Evolutionary conservation across 495 filamentous ascomycete genomes (phyloP).

Genomic region (Penicillium alfredii): DNA sequence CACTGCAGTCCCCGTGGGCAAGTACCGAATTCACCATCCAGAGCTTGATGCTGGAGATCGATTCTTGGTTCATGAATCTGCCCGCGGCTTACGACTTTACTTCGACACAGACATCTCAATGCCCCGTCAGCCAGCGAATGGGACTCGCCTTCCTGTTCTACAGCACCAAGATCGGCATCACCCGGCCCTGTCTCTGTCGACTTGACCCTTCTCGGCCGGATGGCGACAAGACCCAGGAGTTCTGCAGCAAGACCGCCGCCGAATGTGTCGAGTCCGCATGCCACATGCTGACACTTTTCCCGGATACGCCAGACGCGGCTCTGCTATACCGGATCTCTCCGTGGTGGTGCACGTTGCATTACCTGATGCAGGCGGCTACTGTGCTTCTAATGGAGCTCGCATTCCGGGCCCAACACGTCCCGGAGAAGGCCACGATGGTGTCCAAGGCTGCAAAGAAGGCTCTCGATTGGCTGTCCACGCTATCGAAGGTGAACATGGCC

Average conservation of each 20-base stretch:
- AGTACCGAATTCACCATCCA: constrained; percentile 36
- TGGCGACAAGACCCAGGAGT: constrained; percentile 35
- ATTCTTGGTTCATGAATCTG: constrained; percentile 39
- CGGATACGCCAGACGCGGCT: constrained; percentile 32
- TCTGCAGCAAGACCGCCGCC: constrained; percentile 46
- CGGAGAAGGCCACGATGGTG: constrained; percentile 44
- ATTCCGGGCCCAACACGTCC: constrained; percentile 49
- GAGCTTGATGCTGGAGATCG: constrained; percentile 33
- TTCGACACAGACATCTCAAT: constrained; percentile 27
- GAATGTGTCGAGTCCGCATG: constrained; percentile 55
- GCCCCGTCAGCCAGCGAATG: constrained; percentile 33
- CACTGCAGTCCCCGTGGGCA: constrained; percentile 47
- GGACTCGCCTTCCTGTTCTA: constrained; percentile 51
- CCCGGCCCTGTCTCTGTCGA: constrained; percentile 55
- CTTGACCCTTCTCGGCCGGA: constrained; percentile 35
- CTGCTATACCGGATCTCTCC: constrained; percentile 46
- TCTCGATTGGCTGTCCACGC: constrained; percentile 45
- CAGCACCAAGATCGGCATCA: constrained; percentile 54
- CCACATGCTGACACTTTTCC: constrained; percentile 49
- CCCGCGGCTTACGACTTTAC: constrained; percentile 36
- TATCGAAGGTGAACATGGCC: constrained; percentile 41
- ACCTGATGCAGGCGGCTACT: constrained; percentile 54
- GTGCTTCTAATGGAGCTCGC: constrained; percentile 55
- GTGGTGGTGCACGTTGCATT: constrained; percentile 62
- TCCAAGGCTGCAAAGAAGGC: constrained; percentile 50